Conservation (phyloP, 208 protist genomes). For the Trypanosoma theileri region DNA sequence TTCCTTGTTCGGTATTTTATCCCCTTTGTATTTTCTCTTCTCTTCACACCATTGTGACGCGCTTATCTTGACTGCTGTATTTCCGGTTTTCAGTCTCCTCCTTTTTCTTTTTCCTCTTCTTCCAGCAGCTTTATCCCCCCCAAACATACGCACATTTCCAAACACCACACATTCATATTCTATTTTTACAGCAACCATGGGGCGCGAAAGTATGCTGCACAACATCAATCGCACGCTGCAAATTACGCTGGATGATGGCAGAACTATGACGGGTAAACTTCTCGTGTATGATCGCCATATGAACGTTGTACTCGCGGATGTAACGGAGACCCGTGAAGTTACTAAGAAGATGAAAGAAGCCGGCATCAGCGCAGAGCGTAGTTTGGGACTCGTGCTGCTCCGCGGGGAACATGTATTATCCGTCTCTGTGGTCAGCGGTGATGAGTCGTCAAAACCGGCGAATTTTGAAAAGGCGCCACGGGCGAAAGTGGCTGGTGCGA, state of each 20-base stretch:
- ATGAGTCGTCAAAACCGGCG: constrained; percentile 11
- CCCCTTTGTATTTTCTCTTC: too few species aligned
- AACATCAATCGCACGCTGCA: constrained; percentile 83
- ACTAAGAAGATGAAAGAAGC: constrained; percentile 74
- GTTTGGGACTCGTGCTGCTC: constrained; percentile 74
- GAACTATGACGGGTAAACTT: constrained; percentile 68
- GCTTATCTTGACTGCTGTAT: too few species aligned
- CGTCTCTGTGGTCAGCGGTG: constrained; percentile 47
- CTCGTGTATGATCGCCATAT: constrained; percentile 88
- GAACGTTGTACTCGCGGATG: constrained; percentile 82
- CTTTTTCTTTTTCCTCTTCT: too few species aligned
- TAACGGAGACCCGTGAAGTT: constrained; percentile 52
- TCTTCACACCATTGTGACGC: too few species aligned
- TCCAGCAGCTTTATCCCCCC: too few species aligned
- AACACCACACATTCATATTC: too few species aligned
- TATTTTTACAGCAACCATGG: constrained; percentile 42
- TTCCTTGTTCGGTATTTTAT: too few species aligned
- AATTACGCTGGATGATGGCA: constrained; percentile 73
- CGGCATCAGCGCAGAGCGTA: constrained; percentile 47
- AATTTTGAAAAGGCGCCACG: constrained; percentile 49
- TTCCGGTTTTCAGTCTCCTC: too few species aligned
- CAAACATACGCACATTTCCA: too few species aligned
- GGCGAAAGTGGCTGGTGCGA: constrained; percentile 41
- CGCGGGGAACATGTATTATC: constrained; percentile 86
- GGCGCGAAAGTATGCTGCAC: constrained; percentile 68